Evolutionary conservation across 2,329 filamentous ascomycete species (phyloP).

Genomic region (Xylariaceae sp.): DNA sequence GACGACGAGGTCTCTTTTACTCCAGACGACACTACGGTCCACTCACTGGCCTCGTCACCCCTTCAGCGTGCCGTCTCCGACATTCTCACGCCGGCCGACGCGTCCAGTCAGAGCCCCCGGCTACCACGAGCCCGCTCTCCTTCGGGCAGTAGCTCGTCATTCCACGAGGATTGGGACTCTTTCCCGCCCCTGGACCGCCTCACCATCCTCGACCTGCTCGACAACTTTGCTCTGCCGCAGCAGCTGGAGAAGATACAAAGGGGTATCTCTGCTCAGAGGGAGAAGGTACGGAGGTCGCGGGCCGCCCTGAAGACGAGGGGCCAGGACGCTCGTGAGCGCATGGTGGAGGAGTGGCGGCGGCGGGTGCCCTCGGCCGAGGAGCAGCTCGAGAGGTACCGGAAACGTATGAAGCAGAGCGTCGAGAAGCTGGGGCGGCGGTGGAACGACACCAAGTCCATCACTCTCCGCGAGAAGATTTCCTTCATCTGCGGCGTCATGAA

Average conservation of each 20-base stretch:
- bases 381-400: conserved; percentile 84
- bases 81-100: conserved; percentile 49
- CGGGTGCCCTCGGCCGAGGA: conserved; percentile 84
- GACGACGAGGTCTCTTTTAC: conserved; percentile 44
- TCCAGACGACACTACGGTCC: conserved; percentile 40
- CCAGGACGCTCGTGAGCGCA: conserved; percentile 75
- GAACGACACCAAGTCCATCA: conserved; percentile 87
- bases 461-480: conserved; percentile 84
- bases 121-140: conserved; percentile 77
- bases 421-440: conserved; percentile 80
- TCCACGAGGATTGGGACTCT: conserved; percentile 81
- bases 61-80: conserved; percentile 43
- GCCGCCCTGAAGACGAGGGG: conserved; percentile 74
- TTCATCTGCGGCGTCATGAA: conserved; percentile 97
- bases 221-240: conserved; percentile 87
- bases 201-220: conserved; percentile 86
- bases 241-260: conserved; percentile 87
- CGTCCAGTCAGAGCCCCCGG: conserved; percentile 46
- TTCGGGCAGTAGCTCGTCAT: conserved; percentile 78
- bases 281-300: conserved; percentile 78
- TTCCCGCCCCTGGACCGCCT: conserved; percentile 86
- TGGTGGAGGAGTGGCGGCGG: conserved; percentile 89
- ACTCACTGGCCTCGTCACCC: conserved; percentile 42
- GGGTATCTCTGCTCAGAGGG: conserved; percentile 74
- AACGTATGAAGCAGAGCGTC: conserved; percentile 82